Conservation (phyloP, 2,329 filamentous ascomycete genomes). For the Raffaelea arxii region DNA sequence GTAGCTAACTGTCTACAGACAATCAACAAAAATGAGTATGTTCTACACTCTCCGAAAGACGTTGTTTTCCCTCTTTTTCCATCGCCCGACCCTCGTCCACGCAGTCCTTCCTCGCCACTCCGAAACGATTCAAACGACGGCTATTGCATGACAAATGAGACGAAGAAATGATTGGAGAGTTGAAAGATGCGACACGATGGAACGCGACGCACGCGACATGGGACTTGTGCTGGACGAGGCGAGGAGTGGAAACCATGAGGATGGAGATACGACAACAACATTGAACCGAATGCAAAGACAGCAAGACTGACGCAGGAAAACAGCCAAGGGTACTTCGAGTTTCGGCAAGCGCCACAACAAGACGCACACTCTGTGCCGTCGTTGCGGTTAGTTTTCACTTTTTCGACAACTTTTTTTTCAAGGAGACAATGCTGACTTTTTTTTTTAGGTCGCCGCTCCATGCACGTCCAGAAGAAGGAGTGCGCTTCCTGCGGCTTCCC, state of each 20-base stretch:
- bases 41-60: conserved; percentile 14
- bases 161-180: too few species aligned
- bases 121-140: too few species aligned
- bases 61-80: background rate
- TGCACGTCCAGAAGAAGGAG: conserved; percentile 99
- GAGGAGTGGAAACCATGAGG: too few species aligned
- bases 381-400: conserved; percentile 69
- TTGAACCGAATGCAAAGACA: too few species aligned
- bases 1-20: conserved; percentile 13
- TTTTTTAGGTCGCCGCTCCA: conserved; percentile 73
- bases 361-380: conserved; percentile 96
- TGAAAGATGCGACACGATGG: too few species aligned
- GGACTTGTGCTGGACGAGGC: too few species aligned
- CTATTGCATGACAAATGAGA: too few species aligned
- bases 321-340: conserved; percentile 49
- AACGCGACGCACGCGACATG: too few species aligned
- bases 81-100: background rate
- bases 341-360: conserved; percentile 71
- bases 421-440: background rate
- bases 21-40: conserved; percentile 48
- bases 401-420: background rate
- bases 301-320: conserved; percentile 6
- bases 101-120: too few species aligned
- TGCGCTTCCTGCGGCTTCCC: conserved; percentile 95
- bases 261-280: too few species aligned